A percentile compares a stretch with the other conserved stretches of the same genome.
Evolutionary conservation across 2,329 filamentous ascomycete genomes (phyloP).

Genomic region (Teratosphaeria epicoccoides): DNA sequence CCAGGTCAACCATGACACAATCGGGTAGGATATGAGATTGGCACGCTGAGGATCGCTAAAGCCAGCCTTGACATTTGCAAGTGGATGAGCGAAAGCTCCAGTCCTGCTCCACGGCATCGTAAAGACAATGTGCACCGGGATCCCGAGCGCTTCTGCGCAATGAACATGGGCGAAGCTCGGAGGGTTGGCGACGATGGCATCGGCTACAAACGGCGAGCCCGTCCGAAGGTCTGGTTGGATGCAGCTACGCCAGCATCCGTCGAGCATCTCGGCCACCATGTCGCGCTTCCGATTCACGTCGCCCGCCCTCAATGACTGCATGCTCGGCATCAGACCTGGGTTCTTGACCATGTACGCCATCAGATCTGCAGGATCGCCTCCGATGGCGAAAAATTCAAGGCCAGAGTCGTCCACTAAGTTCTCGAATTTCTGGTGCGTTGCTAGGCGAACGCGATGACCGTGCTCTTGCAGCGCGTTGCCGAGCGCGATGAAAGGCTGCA

Average conservation of each 20-base stretch:
- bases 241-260: slow-evolving; percentile 22
- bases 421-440: slow-evolving; percentile 60
- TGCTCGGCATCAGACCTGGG: slow-evolving; percentile 20
- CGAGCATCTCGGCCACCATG: slow-evolving; percentile 16
- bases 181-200: slow-evolving; percentile 66
- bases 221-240: slow-evolving; percentile 12
- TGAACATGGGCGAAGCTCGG: slow-evolving; percentile 66
- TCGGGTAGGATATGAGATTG: slow-evolving; percentile 68
- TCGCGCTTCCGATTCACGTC: slow-evolving; percentile 15
- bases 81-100: slow-evolving; percentile 68
- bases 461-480: slow-evolving; percentile 54
- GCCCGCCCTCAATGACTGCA: slow-evolving; percentile 15
- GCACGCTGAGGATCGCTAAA: slow-evolving; percentile 60
- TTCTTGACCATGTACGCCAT: slow-evolving; percentile 42
- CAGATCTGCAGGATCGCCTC: slow-evolving; percentile 63
- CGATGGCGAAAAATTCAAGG: slow-evolving; percentile 66
- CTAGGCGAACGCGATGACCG: slow-evolving; percentile 61
- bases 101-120: slow-evolving; percentile 89
- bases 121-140: slow-evolving; percentile 57
- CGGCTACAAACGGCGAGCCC: slow-evolving; percentile 69
- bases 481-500: slow-evolving; percentile 64
- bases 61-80: slow-evolving; percentile 64
- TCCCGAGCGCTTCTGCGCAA: slow-evolving; percentile 56
- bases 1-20: slow-evolving; percentile 84
- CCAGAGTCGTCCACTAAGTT: slow-evolving; percentile 58